Evolutionary conservation across 1,139 yeast genomes (phyloP), one percentile per base, ranked within the genome.

Genomic region (Entelexis paramagnoliae): DNA sequence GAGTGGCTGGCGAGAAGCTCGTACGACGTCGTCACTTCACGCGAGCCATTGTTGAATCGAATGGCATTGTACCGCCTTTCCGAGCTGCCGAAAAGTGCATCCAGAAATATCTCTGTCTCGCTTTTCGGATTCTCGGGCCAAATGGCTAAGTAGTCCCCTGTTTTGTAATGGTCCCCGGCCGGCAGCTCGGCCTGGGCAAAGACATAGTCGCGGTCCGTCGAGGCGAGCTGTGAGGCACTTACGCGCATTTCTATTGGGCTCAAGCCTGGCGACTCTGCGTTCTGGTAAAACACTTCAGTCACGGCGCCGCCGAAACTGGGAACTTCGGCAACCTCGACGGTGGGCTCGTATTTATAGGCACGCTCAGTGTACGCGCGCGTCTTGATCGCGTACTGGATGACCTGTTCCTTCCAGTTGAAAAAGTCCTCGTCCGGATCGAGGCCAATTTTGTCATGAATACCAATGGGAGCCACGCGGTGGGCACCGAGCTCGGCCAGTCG

Each of bases 351-450:
- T 3, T 16, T 30, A 24, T 46, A 55, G 3, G 58, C 55, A 24
- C 35, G 41, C 50, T 59, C 60, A 4, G 24, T n/a, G n/a, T 51
- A 30, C 2, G 41, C 36, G 14, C 42, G 29, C 19, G 36, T 24
- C 4, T n/a, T 40, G 4, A 30, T 41, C 13, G 58, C 36, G 2
- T 42, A 44, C 3, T 32, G 24, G 9, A 57, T 17, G 2, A 54
- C 55, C 3, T 22, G 42, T 26, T 59, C 61, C 35, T 59, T 58
- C 61, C 61, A 59, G 5, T 30, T 35, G 32, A 52, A 55, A 26
- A 47, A 59, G 34, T 53, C 51, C 28, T 58, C 60, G 17, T 57
- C 55, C 9, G 35, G 44, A 17, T 49, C 47, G 6, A 28, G 44
- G 2, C 51, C 32, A 13, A 57, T 48, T 29, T 49, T 50, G 29